These are phyloP conservation scores for Themeda triandra DNA, from an alignment of 176 grass and related monocot species.

Conservation along the genomic window DNA sequence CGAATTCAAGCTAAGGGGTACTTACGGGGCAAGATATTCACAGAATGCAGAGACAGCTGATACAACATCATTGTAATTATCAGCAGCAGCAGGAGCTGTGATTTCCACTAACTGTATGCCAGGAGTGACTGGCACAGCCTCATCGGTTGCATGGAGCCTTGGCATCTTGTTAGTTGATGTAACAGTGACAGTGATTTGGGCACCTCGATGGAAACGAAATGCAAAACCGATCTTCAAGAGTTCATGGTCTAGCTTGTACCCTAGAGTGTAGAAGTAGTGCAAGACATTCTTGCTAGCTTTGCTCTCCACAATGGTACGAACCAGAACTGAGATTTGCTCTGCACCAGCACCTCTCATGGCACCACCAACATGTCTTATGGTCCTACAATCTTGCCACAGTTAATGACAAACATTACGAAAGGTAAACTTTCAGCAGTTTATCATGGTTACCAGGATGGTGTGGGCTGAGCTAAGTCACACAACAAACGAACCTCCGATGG, in stretches of 20 bases:
- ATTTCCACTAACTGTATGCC: constrained; percentile 94
- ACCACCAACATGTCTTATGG: constrained; percentile 75
- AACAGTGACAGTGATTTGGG: constrained; percentile 74
- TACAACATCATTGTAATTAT: constrained; percentile 88
- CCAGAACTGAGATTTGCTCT: constrained; percentile 87
- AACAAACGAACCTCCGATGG: constrained; percentile 70
- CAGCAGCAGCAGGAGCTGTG: constrained; percentile 70
- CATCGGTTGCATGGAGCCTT: constrained; percentile 74
- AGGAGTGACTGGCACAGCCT: constrained; percentile 68
- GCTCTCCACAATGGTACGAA: constrained; percentile 66
- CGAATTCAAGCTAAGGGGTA: constrained; percentile 8
- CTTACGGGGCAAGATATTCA: constrained; percentile 91
- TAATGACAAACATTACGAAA: neutral
- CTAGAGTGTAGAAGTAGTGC: constrained; percentile 80
- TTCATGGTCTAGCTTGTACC: constrained; percentile 94
- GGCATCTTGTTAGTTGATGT: constrained; percentile 78
- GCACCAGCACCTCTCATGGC: constrained; percentile 84
- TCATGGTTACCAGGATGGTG: constrained; percentile 66
- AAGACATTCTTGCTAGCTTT: constrained; percentile 84
- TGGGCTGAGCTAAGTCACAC: constrained; percentile 79
- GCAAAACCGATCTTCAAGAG: constrained; percentile 83
- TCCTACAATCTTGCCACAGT: constrained; percentile 37
- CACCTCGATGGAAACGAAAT: constrained; percentile 71
- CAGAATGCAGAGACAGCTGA: constrained; percentile 66
- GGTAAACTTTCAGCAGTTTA: neutral